Base-by-base conservation (phyloP, 1,139 yeast species). In the Suhomyces ambrosiae region DNA sequence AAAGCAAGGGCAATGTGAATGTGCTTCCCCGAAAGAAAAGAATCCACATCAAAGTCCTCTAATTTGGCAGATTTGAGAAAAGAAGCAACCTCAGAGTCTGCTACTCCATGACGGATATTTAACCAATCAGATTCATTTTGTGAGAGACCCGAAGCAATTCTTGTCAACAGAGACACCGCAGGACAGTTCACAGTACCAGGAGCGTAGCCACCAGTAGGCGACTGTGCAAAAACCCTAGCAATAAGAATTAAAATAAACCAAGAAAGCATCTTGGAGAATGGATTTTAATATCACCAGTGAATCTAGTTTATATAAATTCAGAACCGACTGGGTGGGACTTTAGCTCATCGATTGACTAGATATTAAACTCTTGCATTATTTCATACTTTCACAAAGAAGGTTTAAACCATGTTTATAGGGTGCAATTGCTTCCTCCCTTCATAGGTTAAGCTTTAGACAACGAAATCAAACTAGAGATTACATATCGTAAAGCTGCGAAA, bases 1-100 rank as follows among this genome's bases (percentile, higher is more conserved):
- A 86, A 84, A 3, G 95, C 86, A n/a, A 87, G 52, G 5, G 82
- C 96, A 37, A 87, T 71, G 34, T 63, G 69, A 38, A 76, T 68
- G 21, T 74, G 63, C 28, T 59, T 40, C 13, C 38, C 32, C 10
- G 17, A 26, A 31, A 56, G 36, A 25, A 53, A 53, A 5, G 23
- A 9, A 4, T 44, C 42, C 2, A 50, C 58, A 30, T 53, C 48
- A 23, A 54, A 53, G 28, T 47, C 53, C 1, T 40, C 34, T 26
- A 55, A 35, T 15, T 40, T 43, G 9, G 54, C 48, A 1, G 45
- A 45, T n/a, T 40, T 32, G 27, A 55, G 45, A 28, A 52, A 54
- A 21, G 68, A 66, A 21, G 63, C 59, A 38, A 88, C 62, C 18
- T 80, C 76, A 7, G 63, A 69, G 33, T 69, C 68, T 0, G 92